phyloP scores from a whole-genome alignment of 805 yeast genomes.

The Ogataea populi-albae region DNA sequence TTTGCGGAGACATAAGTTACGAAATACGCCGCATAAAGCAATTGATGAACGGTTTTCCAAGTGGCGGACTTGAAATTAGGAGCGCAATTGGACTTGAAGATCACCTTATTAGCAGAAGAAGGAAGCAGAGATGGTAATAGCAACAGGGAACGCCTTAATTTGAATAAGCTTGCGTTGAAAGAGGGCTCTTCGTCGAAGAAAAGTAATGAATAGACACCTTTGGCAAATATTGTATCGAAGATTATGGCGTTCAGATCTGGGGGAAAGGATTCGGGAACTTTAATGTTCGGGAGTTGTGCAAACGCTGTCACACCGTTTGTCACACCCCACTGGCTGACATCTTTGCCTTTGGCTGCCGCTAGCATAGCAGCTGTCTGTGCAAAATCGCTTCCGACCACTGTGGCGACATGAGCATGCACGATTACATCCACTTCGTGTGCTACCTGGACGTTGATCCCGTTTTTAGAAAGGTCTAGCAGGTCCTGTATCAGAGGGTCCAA shows the following conservation, averaged over 20 bases:
- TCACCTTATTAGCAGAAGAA: conserved; percentile 2
- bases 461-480: conserved; percentile 6
- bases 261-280: conserved; percentile 11
- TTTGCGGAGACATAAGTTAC: conserved; percentile 4
- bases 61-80: conserved; percentile 8
- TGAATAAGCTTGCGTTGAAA: background rate
- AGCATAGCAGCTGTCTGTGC: conserved; percentile 16
- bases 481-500: conserved; percentile 17
- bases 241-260: conserved; percentile 10
- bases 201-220: conserved; percentile 13
- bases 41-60: conserved; percentile 14
- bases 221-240: conserved; percentile 13
- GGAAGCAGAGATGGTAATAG: conserved; percentile 4
- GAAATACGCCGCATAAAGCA: conserved; percentile 12
- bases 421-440: background rate
- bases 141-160: conserved; percentile 6
- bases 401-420: conserved; percentile 5
- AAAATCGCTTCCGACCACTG: conserved; percentile 13
- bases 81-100: conserved; percentile 8
- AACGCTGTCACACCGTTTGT: conserved; percentile 13
- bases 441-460: conserved; percentile 10
- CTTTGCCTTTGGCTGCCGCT: conserved; percentile 9
- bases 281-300: conserved; percentile 11
- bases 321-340: conserved; percentile 9
- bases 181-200: conserved; percentile 3